A percentile compares a stretch with the other conserved stretches of the same genome.
Evolutionary conservation across 1,284 basidiomycete species (phyloP).

Genomic region (Cerioporus squamosus): DNA sequence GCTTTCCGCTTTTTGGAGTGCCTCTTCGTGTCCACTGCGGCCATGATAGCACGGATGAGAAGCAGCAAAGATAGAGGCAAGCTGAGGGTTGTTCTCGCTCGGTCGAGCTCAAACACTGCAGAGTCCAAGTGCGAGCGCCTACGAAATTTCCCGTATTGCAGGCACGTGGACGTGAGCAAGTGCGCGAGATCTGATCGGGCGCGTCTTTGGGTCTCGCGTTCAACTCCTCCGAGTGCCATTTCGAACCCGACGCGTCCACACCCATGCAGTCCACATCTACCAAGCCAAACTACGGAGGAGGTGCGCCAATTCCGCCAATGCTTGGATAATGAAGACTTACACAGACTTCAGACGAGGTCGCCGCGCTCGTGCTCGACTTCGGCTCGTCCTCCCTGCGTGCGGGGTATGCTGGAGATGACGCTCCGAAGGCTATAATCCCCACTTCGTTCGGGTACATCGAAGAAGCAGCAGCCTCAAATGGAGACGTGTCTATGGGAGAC

Average conservation of each 20-base stretch:
- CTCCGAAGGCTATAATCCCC: slow-evolving; percentile 91
- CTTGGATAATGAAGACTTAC: background rate
- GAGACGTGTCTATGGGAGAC: slow-evolving; percentile 64
- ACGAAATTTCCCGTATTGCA: slow-evolving; percentile 23
- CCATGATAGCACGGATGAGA: slow-evolving; percentile 29
- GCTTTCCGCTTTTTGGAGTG: slow-evolving; percentile 63
- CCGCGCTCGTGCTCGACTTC: slow-evolving; percentile 94
- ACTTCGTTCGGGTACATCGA: slow-evolving; percentile 83
- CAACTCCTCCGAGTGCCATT: slow-evolving; percentile 22
- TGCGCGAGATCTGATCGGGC: slow-evolving; percentile 38
- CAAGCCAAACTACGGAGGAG: slow-evolving; percentile 64
- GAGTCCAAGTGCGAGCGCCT: slow-evolving; percentile 13
- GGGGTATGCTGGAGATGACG: slow-evolving; percentile 97
- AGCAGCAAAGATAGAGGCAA: slow-evolving; percentile 2
- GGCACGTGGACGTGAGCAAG: slow-evolving; percentile 24
- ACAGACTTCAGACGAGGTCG: slow-evolving; percentile 78
- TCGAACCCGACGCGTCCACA: slow-evolving; percentile 33
- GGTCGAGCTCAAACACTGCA: background rate
- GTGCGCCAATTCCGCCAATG: no score
- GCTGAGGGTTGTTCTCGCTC: background rate
- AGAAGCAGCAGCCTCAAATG: slow-evolving; percentile 36
- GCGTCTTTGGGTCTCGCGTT: slow-evolving; percentile 13
- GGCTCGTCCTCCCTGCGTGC: slow-evolving; percentile 90
- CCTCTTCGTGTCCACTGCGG: slow-evolving; percentile 41
- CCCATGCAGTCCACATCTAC: background rate